A percentile compares a stretch with the other conserved stretches of the same genome.
Conservation (phyloP, 441 rosid genomes). For the Aleurites moluccanus region DNA sequence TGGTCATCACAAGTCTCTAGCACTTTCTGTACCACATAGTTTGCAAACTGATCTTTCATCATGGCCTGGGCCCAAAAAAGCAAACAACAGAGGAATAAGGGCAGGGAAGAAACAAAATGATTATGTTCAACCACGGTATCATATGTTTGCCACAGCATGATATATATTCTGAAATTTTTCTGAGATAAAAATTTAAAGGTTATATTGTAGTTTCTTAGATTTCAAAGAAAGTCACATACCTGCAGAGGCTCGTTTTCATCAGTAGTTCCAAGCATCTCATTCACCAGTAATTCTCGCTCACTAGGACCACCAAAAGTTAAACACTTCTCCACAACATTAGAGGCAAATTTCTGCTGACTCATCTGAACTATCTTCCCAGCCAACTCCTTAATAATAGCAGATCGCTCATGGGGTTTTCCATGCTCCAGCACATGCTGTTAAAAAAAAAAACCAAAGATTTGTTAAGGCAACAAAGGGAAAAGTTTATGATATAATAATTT, state of each 20-base stretch:
- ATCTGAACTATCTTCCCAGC: slow-evolving; percentile 74
- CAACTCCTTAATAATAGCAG: slow-evolving; percentile 53
- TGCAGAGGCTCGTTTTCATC: slow-evolving; percentile 85
- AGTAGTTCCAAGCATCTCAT: slow-evolving; percentile 79
- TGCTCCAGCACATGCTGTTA: slow-evolving; percentile 75
- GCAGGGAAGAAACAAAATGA: not conserved
- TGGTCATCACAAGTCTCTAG: slow-evolving; percentile 95
- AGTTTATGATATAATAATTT: not conserved
- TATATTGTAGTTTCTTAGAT: not conserved
- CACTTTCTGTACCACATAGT: slow-evolving; percentile 94
- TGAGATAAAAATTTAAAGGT: not conserved
- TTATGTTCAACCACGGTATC: too few relatives aligned
- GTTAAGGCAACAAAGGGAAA: not conserved
- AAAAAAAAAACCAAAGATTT: slow-evolving; percentile 11
- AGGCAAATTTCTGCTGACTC: slow-evolving; percentile 87
- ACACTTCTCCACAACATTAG: slow-evolving; percentile 75
- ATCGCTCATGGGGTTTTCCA: slow-evolving; percentile 66
- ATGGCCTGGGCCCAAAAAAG: slow-evolving; percentile 56
- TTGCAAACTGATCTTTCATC: slow-evolving; percentile 99
- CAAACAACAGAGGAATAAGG: not conserved
- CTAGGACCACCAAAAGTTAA: slow-evolving; percentile 55
- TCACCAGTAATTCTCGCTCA: slow-evolving; percentile 61
- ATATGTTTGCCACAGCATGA: not conserved
- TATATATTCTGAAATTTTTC: too few relatives aligned
- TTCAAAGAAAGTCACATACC: slow-evolving; percentile 34